phyloP scores from a whole-genome alignment of 129 eudicot genomes.

The Deinandra increscens region DNA sequence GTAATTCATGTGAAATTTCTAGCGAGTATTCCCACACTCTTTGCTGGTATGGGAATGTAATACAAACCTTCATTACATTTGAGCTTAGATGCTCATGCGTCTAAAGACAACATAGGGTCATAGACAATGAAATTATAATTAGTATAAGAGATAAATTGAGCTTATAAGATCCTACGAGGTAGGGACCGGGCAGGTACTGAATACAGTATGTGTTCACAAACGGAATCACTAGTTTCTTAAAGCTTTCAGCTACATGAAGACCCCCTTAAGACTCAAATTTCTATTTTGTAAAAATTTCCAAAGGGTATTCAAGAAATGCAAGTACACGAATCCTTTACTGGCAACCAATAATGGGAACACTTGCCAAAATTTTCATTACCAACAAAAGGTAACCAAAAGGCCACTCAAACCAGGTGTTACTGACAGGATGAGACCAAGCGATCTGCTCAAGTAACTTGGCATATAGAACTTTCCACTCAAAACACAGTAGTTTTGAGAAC shows the following conservation, averaged over 20 bases:
- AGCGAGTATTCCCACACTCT: not conserved
- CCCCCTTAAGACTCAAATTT: not conserved
- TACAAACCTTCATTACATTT: conserved; percentile 5
- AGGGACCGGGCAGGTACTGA: not conserved
- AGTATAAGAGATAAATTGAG: not conserved
- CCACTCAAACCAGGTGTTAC: not conserved
- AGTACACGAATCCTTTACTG: too few relatives aligned
- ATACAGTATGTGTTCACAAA: not conserved
- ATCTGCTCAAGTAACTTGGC: too few relatives aligned
- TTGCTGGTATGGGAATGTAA: not conserved
- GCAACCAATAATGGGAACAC: not conserved
- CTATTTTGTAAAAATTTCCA: not conserved
- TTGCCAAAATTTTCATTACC: not conserved
- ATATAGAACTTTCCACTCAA: too few relatives aligned
- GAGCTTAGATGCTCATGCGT: not conserved
- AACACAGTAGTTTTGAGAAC: too few relatives aligned
- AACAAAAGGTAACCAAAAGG: not conserved
- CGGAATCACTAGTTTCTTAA: not conserved
- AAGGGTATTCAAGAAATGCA: not conserved
- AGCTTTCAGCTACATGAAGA: conserved; percentile 2
- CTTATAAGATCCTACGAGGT: not conserved
- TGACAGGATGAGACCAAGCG: too few relatives aligned
- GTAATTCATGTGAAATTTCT: conserved; percentile 8
- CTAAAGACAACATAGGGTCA: not conserved
- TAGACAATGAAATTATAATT: not conserved